A percentile compares a stretch with the other conserved stretches of the same genome.
These are phyloP conservation scores for Ustilago esculenta DNA, from an alignment of 1,284 basidiomycete genomes.

Conservation along the genomic window DNA sequence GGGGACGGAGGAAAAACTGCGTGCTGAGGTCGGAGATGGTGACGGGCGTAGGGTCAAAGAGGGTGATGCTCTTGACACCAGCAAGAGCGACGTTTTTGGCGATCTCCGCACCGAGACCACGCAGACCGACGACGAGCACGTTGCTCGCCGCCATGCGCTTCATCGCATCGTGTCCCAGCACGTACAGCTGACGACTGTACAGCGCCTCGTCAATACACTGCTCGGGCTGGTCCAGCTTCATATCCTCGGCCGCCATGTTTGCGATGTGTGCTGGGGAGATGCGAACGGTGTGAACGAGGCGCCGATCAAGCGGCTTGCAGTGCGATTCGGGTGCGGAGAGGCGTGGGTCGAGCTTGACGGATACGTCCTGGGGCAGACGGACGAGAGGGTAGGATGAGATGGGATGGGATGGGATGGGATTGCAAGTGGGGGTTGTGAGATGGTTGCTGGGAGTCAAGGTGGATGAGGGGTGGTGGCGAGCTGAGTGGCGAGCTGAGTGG, in stretches of 20 bases:
- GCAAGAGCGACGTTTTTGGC: conserved; percentile 96
- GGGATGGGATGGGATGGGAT: no score
- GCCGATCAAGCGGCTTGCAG: not conserved
- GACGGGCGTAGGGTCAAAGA: conserved; percentile 92
- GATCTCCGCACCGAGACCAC: conserved; percentile 95
- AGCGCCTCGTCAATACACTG: conserved; percentile 58
- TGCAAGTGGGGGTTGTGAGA: no score
- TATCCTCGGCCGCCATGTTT: conserved; percentile 44
- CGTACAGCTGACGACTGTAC: conserved; percentile 66
- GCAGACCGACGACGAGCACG: conserved; percentile 90
- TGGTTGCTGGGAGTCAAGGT: not conserved
- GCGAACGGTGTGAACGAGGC: no score
- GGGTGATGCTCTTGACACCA: conserved; percentile 96
- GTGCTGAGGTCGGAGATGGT: conserved; percentile 88
- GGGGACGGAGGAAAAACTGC: conserved; percentile 91
- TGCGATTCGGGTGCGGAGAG: no score
- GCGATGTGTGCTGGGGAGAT: no score
- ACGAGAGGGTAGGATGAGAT: no score
- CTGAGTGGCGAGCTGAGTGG: not conserved
- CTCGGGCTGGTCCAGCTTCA: conserved; percentile 52
- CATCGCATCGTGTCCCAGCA: conserved; percentile 77
- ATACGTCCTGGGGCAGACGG: no score
- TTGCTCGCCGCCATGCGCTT: conserved; percentile 98
- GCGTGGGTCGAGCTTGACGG: no score
- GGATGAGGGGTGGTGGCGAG: not conserved